Evolutionary conservation across 1,284 basidiomycete species (phyloP).

Genomic region (Pseudozyma sp.): DNA sequence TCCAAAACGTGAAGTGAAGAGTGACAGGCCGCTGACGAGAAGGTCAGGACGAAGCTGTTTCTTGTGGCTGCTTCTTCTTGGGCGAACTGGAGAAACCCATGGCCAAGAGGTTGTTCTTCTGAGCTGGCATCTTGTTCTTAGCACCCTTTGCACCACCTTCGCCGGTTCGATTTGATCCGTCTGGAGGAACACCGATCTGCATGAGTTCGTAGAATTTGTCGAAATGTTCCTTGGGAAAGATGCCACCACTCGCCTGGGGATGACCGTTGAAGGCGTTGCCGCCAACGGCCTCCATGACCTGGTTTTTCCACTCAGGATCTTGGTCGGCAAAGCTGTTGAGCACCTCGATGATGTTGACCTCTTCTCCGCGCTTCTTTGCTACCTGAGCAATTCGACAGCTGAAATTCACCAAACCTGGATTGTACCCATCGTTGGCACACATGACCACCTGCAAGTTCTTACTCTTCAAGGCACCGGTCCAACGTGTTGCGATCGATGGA

Average conservation of each 20-base stretch:
- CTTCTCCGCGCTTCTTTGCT: slow-evolving; percentile 39
- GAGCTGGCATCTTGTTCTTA: slow-evolving; percentile 27
- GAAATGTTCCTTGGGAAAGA: slow-evolving; percentile 51
- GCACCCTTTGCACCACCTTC: neutral
- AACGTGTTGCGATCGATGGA: slow-evolving; percentile 55
- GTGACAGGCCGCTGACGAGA: neutral
- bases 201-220: slow-evolving; percentile 48
- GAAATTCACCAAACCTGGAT: slow-evolving; percentile 30
- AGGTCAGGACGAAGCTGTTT: slow-evolving; percentile 1
- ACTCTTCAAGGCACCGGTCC: slow-evolving; percentile 52
- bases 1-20: too few species aligned
- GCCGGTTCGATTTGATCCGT: neutral
- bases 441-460: slow-evolving; percentile 57
- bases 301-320: slow-evolving; percentile 27
- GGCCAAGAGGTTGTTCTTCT: slow-evolving; percentile 38
- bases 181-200: slow-evolving; percentile 55
- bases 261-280: slow-evolving; percentile 56
- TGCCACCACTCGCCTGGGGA: slow-evolving; percentile 55
- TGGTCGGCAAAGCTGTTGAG: slow-evolving; percentile 50
- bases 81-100: slow-evolving; percentile 46
- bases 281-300: slow-evolving; percentile 15
- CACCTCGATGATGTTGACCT: slow-evolving; percentile 52
- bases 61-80: slow-evolving; percentile 17
- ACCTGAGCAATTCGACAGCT: slow-evolving; percentile 46
- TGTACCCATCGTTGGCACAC: slow-evolving; percentile 58